Evolutionary conservation across 2,329 filamentous ascomycete species (phyloP).

Genomic region (Botrytis porri): DNA sequence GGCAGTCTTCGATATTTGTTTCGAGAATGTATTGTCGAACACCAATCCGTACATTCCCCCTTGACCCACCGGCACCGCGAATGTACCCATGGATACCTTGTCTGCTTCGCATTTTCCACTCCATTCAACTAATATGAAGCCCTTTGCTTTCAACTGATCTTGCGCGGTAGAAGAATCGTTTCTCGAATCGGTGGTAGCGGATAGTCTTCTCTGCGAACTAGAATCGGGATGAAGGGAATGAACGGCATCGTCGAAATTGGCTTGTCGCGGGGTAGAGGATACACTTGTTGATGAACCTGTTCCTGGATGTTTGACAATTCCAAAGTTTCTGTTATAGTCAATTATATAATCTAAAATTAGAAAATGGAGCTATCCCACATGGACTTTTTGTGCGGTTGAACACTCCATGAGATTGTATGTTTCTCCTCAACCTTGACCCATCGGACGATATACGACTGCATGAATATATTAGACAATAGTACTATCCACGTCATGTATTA

Average conservation of each 20-base stretch:
- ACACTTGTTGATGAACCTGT: conserved; percentile 43
- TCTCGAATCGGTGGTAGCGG: conserved; percentile 54
- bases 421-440: conserved; percentile 91
- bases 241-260: conserved; percentile 29
- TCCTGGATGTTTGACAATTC: conserved; percentile 94
- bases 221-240: conserved; percentile 31
- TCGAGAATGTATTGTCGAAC: conserved; percentile 98
- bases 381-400: conserved; percentile 97
- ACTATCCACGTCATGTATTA: background rate
- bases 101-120: conserved; percentile 94
- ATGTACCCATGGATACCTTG: conserved; percentile 87
- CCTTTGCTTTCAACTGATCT: conserved; percentile 62
- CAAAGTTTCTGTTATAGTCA: conserved; percentile 69
- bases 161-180: conserved; percentile 60
- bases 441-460: conserved; percentile 91
- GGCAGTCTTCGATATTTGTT: conserved; percentile 88
- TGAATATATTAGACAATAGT: conserved; percentile 23
- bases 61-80: conserved; percentile 70
- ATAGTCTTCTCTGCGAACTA: conserved; percentile 34
- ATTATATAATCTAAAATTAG: conserved; percentile 3
- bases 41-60: conserved; percentile 94
- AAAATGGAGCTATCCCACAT: conserved; percentile 52
- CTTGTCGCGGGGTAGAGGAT: conserved; percentile 27
- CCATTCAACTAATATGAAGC: conserved; percentile 75
- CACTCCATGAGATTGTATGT: conserved; percentile 94